phyloP scores from a whole-genome alignment of 2,329 filamentous ascomycete genomes.

The Plenodomus tracheiphilus region DNA sequence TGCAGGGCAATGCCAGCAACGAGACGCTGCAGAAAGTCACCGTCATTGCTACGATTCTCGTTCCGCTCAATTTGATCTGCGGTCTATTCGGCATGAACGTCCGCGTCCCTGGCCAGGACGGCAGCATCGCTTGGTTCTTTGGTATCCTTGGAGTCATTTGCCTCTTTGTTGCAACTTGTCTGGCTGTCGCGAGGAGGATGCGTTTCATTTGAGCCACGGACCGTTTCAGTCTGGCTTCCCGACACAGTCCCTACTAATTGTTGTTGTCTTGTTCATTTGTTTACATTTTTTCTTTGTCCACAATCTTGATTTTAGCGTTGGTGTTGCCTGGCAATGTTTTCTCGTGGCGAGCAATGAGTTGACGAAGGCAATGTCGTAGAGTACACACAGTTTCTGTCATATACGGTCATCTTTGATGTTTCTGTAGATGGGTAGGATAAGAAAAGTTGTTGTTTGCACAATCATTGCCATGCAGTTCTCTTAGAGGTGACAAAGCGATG shows the following conservation, averaged over 20 bases:
- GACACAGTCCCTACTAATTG: neutral
- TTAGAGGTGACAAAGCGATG: no score
- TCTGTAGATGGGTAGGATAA: neutral
- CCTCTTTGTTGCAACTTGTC: conserved; percentile 45
- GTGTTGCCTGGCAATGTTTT: neutral
- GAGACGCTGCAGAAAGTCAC: conserved; percentile 93
- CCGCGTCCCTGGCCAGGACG: conserved; percentile 64
- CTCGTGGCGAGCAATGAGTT: neutral
- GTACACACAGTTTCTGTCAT: neutral
- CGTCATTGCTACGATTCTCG: conserved; percentile 89
- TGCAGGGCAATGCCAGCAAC: conserved; percentile 86
- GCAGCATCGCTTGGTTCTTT: conserved; percentile 61
- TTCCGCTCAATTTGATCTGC: conserved; percentile 90
- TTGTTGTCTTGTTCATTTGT: conserved; percentile 1
- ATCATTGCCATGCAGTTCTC: no score
- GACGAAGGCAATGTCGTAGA: neutral
- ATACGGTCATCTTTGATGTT: no score
- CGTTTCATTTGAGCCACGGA: conserved; percentile 42
- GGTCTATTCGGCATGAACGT: conserved; percentile 91
- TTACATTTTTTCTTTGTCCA: neutral
- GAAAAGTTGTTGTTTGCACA: conserved; percentile 10
- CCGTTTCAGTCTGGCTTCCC: neutral
- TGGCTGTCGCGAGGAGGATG: conserved; percentile 49
- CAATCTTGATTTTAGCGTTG: neutral
- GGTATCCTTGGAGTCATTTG: conserved; percentile 62